A percentile compares a stretch with the other conserved stretches of the same genome.
Conservation (phyloP, 805 yeast species). For the Wickerhamomyces canadensis region DNA sequence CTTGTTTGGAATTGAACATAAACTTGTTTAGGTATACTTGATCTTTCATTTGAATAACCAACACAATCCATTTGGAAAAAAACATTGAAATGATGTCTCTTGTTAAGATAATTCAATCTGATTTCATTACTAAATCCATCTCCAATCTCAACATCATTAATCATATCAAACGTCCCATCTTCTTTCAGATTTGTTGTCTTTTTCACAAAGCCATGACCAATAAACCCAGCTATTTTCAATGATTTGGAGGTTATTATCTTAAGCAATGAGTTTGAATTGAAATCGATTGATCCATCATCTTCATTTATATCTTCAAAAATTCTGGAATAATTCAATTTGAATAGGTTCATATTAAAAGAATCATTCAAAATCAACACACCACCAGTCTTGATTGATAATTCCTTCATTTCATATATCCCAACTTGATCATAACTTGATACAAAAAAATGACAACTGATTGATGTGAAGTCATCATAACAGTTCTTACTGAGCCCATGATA, state of each 20-base stretch:
- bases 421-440: slow-evolving; percentile 93
- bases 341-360: slow-evolving; percentile 89
- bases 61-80: slow-evolving; percentile 70
- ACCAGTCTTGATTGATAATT: slow-evolving; percentile 75
- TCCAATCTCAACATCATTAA: slow-evolving; percentile 87
- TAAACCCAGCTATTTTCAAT: slow-evolving; percentile 80
- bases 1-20: slow-evolving; percentile 79
- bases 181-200: too few species aligned
- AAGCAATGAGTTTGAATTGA: slow-evolving; percentile 81
- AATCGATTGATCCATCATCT: slow-evolving; percentile 62
- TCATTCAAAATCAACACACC: slow-evolving; percentile 82
- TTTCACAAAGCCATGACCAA: slow-evolving; percentile 56
- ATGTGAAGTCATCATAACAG: slow-evolving; percentile 48
- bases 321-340: slow-evolving; percentile 80
- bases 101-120: slow-evolving; percentile 76
- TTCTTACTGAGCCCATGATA: slow-evolving; percentile 53
- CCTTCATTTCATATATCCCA: slow-evolving; percentile 88
- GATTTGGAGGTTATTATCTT: slow-evolving; percentile 79
- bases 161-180: too few species aligned
- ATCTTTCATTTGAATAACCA: slow-evolving; percentile 24
- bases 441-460: slow-evolving; percentile 29
- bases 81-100: slow-evolving; percentile 78
- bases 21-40: slow-evolving; percentile 27
- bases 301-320: slow-evolving; percentile 72
- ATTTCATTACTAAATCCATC: slow-evolving; percentile 68